A percentile compares a stretch with the other conserved stretches of the same genome.
phyloP scores from a whole-genome alignment of 2,329 filamentous ascomycete species.

The Emmonsia crescens region DNA sequence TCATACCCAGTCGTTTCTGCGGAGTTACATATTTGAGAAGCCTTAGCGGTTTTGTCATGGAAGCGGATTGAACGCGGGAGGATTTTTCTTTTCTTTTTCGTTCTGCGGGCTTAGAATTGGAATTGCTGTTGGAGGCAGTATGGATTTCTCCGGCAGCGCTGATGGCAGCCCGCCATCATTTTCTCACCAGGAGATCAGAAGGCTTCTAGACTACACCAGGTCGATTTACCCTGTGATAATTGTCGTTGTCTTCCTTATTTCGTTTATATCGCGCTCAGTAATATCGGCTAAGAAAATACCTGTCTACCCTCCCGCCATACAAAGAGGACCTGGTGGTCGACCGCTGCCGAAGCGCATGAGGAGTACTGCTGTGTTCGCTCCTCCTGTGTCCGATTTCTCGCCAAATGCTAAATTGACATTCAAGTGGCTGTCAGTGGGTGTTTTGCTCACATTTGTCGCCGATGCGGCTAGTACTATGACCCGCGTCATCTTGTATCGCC shows the following conservation, averaged over 20 bases:
- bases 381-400: slow-evolving; percentile 48
- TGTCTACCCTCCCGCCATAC: slow-evolving; percentile 36
- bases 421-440: slow-evolving; percentile 58
- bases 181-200: slow-evolving; percentile 31
- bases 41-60: slow-evolving; percentile 8
- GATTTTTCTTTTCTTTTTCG: not conserved
- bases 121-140: slow-evolving; percentile 14
- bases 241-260: slow-evolving; percentile 51
- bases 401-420: slow-evolving; percentile 61
- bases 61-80: slow-evolving; percentile 6
- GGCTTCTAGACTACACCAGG: slow-evolving; percentile 40
- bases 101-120: not conserved
- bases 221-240: slow-evolving; percentile 54
- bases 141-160: slow-evolving; percentile 2
- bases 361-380: slow-evolving; percentile 39
- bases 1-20: not conserved
- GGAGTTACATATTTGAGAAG: not conserved
- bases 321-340: slow-evolving; percentile 76
- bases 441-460: slow-evolving; percentile 63
- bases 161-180: slow-evolving; percentile 9
- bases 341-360: slow-evolving; percentile 60
- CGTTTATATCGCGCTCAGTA: slow-evolving; percentile 53
- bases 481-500: slow-evolving; percentile 58
- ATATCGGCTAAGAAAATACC: slow-evolving; percentile 40
- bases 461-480: slow-evolving; percentile 63